Conservation (phyloP, 805 yeast species). For the Starmera pachycereana region DNA sequence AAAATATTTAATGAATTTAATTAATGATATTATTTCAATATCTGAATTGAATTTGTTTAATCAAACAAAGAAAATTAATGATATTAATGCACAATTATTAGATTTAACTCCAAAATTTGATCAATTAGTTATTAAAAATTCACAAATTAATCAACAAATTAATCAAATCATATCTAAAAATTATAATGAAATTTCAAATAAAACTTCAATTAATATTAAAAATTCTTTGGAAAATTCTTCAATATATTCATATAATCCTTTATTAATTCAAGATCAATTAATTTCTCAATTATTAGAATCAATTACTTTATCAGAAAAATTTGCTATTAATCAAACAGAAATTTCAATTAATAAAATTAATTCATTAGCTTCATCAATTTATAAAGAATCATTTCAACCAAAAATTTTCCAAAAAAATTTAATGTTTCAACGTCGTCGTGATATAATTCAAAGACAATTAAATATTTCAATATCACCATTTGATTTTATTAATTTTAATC, state of each 20-base stretch:
- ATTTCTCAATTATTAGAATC: conserved; percentile 53
- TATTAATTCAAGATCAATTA: conserved; percentile 28
- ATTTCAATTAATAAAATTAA: conserved; percentile 54
- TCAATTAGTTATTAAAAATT: too few species aligned
- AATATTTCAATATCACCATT: conserved; percentile 46
- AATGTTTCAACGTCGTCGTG: conserved; percentile 76
- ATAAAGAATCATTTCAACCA: conserved; percentile 44
- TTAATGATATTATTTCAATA: conserved; percentile 41
- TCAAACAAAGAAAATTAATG: too few species aligned
- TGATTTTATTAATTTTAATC: conserved; percentile 83
- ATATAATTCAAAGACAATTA: conserved; percentile 47
- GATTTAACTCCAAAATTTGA: too few species aligned
- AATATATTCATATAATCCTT: too few species aligned
- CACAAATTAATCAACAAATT: too few species aligned
- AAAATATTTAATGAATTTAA: conserved; percentile 64
- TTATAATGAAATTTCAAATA: too few species aligned
- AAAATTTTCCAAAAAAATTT: conserved; percentile 57
- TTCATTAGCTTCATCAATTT: conserved; percentile 54
- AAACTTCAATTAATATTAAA: too few species aligned
- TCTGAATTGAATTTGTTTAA: too few species aligned
- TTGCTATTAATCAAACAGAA: conserved; percentile 54
- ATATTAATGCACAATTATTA: too few species aligned
- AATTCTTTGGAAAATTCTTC: too few species aligned
- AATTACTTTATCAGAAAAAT: conserved; percentile 54
- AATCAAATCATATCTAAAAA: too few species aligned